Conservation (phyloP, 345 rosid species). For the Draba incana region DNA sequence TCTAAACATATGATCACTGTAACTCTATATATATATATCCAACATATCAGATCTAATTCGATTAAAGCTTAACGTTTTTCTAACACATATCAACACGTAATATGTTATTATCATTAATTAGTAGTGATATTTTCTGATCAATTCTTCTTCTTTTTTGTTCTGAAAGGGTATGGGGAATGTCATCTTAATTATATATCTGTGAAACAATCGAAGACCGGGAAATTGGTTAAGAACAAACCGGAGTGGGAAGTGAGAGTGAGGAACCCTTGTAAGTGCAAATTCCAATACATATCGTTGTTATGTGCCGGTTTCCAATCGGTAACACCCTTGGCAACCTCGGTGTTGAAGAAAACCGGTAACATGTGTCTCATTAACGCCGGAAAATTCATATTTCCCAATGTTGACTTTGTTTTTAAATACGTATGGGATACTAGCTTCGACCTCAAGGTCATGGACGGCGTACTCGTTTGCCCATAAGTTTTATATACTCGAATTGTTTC, state of each 20-base stretch:
- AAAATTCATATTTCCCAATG: neutral
- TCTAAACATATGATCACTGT: neutral
- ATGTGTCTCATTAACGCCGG: slow-evolving; percentile 20
- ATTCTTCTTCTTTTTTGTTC: too few relatives aligned
- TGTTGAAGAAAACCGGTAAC: slow-evolving; percentile 15
- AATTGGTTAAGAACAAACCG: slow-evolving; percentile 23
- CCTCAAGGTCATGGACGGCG: slow-evolving; percentile 17
- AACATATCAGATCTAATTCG: neutral
- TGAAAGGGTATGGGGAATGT: slow-evolving; percentile 28
- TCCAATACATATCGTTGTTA: neutral
- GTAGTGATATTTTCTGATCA: too few relatives aligned
- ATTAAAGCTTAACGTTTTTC: neutral
- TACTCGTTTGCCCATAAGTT: neutral
- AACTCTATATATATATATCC: neutral
- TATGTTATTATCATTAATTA: neutral
- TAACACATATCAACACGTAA: neutral
- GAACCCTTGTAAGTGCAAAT: slow-evolving; percentile 24
- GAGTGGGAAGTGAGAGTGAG: slow-evolving; percentile 40
- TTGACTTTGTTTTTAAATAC: slow-evolving; percentile 16
- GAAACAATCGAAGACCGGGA: slow-evolving; percentile 33
- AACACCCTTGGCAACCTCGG: neutral
- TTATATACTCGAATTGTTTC: neutral
- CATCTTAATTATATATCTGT: neutral
- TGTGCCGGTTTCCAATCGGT: slow-evolving; percentile 34
- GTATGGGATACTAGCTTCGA: slow-evolving; percentile 34